phyloP scores from a whole-genome alignment of 2,329 filamentous ascomycete genomes.

The Exophiala xenobiotica region DNA sequence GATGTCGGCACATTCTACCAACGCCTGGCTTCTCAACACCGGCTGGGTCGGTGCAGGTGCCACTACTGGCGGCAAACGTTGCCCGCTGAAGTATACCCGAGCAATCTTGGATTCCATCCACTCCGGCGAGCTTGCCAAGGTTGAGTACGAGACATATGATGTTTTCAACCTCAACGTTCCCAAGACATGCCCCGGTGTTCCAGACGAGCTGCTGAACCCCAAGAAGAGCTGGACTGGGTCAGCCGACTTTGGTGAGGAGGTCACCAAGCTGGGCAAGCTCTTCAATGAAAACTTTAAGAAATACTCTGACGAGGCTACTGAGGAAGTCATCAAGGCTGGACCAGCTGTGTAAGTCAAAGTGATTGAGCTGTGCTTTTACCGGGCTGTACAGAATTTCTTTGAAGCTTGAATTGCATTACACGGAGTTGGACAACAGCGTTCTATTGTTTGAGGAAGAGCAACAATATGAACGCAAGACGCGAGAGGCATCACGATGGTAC shows the following conservation, averaged over 20 bases:
- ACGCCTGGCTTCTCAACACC: conserved; percentile 98
- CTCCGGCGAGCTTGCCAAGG: conserved; percentile 89
- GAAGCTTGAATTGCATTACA: conserved; percentile 14
- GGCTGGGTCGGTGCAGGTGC: conserved; percentile 93
- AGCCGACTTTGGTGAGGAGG: conserved; percentile 78
- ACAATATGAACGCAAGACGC: conserved; percentile 30
- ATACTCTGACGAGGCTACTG: conserved; percentile 80
- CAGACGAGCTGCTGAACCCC: conserved; percentile 90
- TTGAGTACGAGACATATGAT: conserved; percentile 91
- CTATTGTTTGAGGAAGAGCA: conserved; percentile 21
- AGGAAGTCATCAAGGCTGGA: conserved; percentile 66
- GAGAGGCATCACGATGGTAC: conserved; percentile 30
- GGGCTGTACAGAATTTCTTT: conserved; percentile 23
- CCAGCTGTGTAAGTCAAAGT: conserved; percentile 35
- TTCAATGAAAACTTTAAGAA: conserved; percentile 99
- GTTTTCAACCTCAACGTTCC: conserved; percentile 97
- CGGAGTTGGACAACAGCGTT: conserved; percentile 27
- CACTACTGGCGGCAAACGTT: conserved; percentile 89
- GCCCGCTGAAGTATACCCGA: conserved; percentile 97
- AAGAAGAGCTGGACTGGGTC: conserved; percentile 87
- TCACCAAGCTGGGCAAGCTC: conserved; percentile 82
- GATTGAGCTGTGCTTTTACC: conserved; percentile 9
- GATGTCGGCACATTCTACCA: conserved; percentile 91
- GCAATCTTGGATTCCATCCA: conserved; percentile 98
- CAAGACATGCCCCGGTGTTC: conserved; percentile 84